Base-by-base conservation (phyloP, 192 early-diverging fungal species). In the Lunasporangiospora selenospora region DNA sequence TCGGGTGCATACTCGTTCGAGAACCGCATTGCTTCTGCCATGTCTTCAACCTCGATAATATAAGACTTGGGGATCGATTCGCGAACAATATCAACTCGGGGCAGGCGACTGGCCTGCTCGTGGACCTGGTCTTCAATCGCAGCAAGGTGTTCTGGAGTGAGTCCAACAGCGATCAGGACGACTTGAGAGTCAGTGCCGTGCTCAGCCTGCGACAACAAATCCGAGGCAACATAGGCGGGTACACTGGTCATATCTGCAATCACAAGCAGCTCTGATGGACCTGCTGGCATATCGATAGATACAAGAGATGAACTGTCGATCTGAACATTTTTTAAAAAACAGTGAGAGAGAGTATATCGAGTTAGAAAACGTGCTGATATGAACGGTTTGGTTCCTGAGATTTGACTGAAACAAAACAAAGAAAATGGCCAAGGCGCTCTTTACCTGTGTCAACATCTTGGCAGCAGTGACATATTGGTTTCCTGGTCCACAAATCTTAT, bases 381-480 rank as follows among this genome's bases (percentile, higher is more conserved):
- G n/a, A n/a, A n/a, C n/a, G n/a, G 8, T 56, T 26, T n/a, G 11
- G 29, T 13, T 3, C 30, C 27, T 3, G 53, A 15, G 19, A 53
- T 11, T 15, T 11, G 12, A 40, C 7, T 6, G 15, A 16, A 37
- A 31, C n/a, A 19, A 42, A 56, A 33, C 23, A 32, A 16, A 41
- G 0, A 19, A 30, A 15, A 44, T 11, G 23, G 21, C 4, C 31
- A 19, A 2, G 16, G 11, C 36, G 9, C 19, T 23, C 34, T 27
- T 63, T 63, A 89, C 88, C 75, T 97, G 96, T 3, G 89, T 90
- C 47, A 92, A 58, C 95, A 99, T 97, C 83, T 99, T 99, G 57
- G 98, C 96, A 6, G 96, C 95, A 3, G 98, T 99, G n/a, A 99
- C 98, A 76, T 94, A 99, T 79, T 99, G 98, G 78, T 99, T 99